phyloP scores from a whole-genome alignment of 2,329 filamentous ascomycete genomes.

The Phialemoniopsis sp. region DNA sequence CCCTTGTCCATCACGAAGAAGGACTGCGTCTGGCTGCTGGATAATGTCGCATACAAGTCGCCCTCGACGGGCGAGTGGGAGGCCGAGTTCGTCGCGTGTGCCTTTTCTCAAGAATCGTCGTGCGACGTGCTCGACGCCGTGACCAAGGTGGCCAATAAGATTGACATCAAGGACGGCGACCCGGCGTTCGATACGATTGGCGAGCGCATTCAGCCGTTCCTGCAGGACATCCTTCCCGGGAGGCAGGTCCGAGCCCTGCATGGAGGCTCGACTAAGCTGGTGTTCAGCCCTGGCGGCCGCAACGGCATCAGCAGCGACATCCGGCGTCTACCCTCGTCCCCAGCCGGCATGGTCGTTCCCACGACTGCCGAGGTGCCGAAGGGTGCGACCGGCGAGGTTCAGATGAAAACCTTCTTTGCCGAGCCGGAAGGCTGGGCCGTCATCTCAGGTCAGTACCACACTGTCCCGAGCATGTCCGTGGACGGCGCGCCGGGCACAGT shows the following conservation, averaged over 20 bases:
- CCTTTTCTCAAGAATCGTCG: constrained; percentile 71
- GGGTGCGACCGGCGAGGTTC: constrained; percentile 48
- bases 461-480: too few species aligned
- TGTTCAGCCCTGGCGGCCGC: constrained; percentile 64
- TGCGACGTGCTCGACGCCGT: constrained; percentile 65
- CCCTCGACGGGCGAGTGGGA: constrained; percentile 54
- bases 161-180: constrained; percentile 61
- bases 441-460: constrained; percentile 57
- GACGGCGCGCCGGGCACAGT: too few species aligned
- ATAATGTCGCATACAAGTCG: constrained; percentile 77
- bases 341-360: constrained; percentile 40
- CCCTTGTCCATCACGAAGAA: constrained; percentile 54
- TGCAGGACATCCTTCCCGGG: constrained; percentile 70
- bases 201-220: constrained; percentile 69
- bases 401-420: constrained; percentile 71
- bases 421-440: constrained; percentile 78
- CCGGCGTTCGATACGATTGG: constrained; percentile 55
- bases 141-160: constrained; percentile 62
- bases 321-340: constrained; percentile 42
- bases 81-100: constrained; percentile 78
- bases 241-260: constrained; percentile 64
- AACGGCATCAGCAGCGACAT: constrained; percentile 69
- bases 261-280: constrained; percentile 35
- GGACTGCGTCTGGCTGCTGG: constrained; percentile 82
- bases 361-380: constrained; percentile 45